Percentiles rank a stretch among this genome's conserved stretches.
Conservation (phyloP, 1,139 yeast genomes). For the Sporopachydermia cereana region DNA sequence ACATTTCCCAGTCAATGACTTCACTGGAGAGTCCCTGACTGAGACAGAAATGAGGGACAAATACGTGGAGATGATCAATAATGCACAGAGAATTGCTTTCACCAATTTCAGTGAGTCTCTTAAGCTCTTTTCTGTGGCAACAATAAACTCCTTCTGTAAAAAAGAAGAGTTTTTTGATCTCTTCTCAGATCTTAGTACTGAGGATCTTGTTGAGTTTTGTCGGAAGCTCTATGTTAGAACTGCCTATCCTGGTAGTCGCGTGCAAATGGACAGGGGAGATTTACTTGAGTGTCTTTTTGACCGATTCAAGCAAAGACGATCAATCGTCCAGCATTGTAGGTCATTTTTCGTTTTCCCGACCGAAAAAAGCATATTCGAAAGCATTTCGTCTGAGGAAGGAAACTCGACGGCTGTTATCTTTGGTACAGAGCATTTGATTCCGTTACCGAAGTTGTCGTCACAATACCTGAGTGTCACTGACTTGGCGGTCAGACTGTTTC, state of each 20-base stretch:
- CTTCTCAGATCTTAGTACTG: conserved; percentile 14
- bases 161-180: conserved; percentile 18
- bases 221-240: background rate
- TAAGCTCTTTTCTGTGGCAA: conserved; percentile 20
- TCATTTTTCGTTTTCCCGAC: conserved; percentile 1
- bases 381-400: too few relatives aligned
- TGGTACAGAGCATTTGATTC: conserved; percentile 8
- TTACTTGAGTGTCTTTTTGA: background rate
- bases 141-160: conserved; percentile 19
- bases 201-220: conserved; percentile 16
- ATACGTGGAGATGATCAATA: conserved; percentile 13
- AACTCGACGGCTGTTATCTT: too few relatives aligned
- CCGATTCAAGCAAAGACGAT: background rate
- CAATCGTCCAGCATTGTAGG: background rate
- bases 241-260: background rate
- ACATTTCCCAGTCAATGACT: conserved; percentile 33
- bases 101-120: conserved; percentile 17
- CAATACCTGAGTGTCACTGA: conserved; percentile 28
- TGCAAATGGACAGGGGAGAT: background rate
- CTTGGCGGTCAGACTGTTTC: conserved; percentile 21
- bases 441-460: conserved; percentile 17
- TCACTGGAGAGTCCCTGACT: conserved; percentile 25
- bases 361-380: background rate
- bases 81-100: conserved; percentile 15
- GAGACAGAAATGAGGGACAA: conserved; percentile 13